phyloP scores from a whole-genome alignment of 2,329 filamentous ascomycete species.

The Blumeriella jaapii region DNA sequence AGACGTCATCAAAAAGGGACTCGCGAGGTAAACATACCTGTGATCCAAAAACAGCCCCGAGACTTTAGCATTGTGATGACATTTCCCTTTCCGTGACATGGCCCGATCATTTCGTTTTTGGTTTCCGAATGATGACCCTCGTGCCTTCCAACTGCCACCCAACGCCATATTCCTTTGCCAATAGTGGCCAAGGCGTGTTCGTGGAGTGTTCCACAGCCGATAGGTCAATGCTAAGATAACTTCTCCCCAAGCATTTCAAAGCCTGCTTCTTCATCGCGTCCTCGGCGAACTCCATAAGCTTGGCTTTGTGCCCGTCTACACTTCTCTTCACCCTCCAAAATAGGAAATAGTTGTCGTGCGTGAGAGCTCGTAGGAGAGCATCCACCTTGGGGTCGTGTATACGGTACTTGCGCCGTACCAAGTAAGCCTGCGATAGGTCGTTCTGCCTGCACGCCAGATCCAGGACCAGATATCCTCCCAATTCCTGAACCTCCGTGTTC shows the following conservation, averaged over 20 bases:
- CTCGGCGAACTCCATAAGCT: constrained; percentile 73
- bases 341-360: constrained; percentile 69
- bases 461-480: constrained; percentile 69
- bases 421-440: constrained; percentile 63
- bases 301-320: constrained; percentile 71
- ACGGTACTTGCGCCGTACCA: constrained; percentile 47
- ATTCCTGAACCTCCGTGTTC: constrained; percentile 63
- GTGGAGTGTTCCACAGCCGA: constrained; percentile 58
- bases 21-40: neutral
- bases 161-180: constrained; percentile 58
- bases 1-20: too few species aligned
- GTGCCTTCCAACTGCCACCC: constrained; percentile 73
- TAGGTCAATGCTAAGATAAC: constrained; percentile 65
- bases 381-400: constrained; percentile 60
- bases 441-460: constrained; percentile 79
- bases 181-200: constrained; percentile 58
- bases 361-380: constrained; percentile 54
- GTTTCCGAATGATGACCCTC: constrained; percentile 64
- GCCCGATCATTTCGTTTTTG: constrained; percentile 33
- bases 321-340: constrained; percentile 61
- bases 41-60: neutral
- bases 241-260: constrained; percentile 74
- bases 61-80: neutral
- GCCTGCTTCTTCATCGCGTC: constrained; percentile 62
- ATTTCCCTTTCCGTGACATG: neutral